Base-by-base conservation (phyloP, 257 asterid genomes). In the Fraxinus cuspidata region DNA sequence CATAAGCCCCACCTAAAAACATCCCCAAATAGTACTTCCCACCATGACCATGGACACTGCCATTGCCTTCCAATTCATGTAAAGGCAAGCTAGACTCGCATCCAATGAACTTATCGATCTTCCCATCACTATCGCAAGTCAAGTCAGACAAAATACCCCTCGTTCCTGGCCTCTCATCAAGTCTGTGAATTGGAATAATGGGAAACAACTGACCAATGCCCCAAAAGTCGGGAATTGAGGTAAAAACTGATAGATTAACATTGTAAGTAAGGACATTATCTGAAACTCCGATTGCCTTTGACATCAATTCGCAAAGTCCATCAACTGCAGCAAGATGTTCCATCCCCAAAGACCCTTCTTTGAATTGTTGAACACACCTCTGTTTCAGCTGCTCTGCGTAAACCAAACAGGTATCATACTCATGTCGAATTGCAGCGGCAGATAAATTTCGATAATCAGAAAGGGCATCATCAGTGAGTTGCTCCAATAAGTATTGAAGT, bases 201-300 rank as follows among this genome's bases (percentile, higher is more conserved):
- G 99, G 99, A 29, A 96, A 96, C 65, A 96, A 77, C 91, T 96
- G 98, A 25, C 83, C 89, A 7, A 96, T 87, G 16, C 91, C 99
- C 99, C 99, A 96, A 73, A 96, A 93, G 84, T 96, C 99, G 12
- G 98, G 99, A 73, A 96, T 86, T 2, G 99, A 96, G 68, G 99
- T 93, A 88, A 96, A 96, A 77, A 96, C 73, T 0, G 99, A 96
- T 0, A 96, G 77, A 71, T 96, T 93, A n/a, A 90, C 93, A 79
- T 96, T 85, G 86, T 93, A 96, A 31, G 97, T 93, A 31, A 78
- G 86, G 32, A 90, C 83, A 0, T 91, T 88, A 49, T 96, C 94
- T 0, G 89, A 73, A 47, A 86, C 86, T 11, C 98, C 98, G 18
- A 92, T 80, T 0, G 90, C 93, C 70, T 93, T 96, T 0, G 95